Percentiles rank a stretch among this genome's conserved stretches.
phyloP scores from a whole-genome alignment of 306 rosid species.

The Abrus precatorius region DNA sequence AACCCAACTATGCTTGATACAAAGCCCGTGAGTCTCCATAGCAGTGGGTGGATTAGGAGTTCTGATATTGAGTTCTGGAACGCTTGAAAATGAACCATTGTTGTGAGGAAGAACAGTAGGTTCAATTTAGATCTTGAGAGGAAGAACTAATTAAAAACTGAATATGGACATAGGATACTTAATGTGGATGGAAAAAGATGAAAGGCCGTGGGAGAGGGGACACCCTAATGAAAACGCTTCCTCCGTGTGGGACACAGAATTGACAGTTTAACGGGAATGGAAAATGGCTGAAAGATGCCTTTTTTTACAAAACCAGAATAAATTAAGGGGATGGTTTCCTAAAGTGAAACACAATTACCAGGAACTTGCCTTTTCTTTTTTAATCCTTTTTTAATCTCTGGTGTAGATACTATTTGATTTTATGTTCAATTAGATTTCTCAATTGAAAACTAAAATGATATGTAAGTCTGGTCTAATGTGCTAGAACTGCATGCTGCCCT shows the following conservation, averaged over 20 bases:
- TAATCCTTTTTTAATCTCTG: neutral
- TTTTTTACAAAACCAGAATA: neutral
- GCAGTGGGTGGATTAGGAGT: neutral
- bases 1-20: slow-evolving; percentile 37
- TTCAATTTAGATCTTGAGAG: neutral
- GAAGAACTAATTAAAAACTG: neutral
- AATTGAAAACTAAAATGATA: neutral
- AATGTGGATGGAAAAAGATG: neutral
- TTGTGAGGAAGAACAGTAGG: neutral
- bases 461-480: neutral
- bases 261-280: neutral
- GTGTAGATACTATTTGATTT: neutral
- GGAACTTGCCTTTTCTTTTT: neutral
- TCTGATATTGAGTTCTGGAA: neutral
- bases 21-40: slow-evolving; percentile 29
- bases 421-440: no score
- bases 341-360: neutral
- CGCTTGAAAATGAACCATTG: neutral
- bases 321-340: no score
- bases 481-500: slow-evolving; percentile 50
- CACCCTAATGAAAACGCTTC: neutral
- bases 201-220: neutral
- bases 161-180: no score
- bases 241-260: neutral
- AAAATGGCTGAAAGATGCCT: neutral